These are phyloP conservation scores for Galeopsis tetrahit DNA, from an alignment of 257 asterid genomes.

Conservation along the genomic window DNA sequence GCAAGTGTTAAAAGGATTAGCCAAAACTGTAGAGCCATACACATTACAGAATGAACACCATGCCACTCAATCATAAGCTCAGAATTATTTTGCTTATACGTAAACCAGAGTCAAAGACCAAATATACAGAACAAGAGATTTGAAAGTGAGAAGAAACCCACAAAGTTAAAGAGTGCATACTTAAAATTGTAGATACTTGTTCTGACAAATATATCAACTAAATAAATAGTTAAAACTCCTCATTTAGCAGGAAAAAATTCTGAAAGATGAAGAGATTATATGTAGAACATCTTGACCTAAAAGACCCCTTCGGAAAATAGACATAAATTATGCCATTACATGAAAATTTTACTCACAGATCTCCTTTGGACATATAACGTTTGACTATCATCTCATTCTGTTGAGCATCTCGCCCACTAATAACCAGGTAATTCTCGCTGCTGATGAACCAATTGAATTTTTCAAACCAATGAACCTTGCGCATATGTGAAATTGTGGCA, in stretches of 20 bases:
- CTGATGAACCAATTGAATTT: constrained; percentile 98
- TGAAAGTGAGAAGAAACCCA: constrained; percentile 28
- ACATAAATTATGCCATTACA: not conserved
- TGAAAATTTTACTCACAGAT: constrained; percentile 67
- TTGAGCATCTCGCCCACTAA: constrained; percentile 98
- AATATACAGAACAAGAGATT: constrained; percentile 1
- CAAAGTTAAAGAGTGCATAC: constrained; percentile 10
- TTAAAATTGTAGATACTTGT: constrained; percentile 1
- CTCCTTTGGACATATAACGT: constrained; percentile 98
- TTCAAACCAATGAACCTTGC: constrained; percentile 99
- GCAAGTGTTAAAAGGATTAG: constrained; percentile 5
- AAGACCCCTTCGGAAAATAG: not conserved
- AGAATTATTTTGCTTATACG: not conserved
- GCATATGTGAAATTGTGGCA: constrained; percentile 94
- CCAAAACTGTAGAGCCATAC: constrained; percentile 5
- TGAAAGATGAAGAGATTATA: constrained; percentile 2
- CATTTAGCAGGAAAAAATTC: constrained; percentile 12
- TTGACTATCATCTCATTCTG: constrained; percentile 99
- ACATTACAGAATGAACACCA: constrained; percentile 23
- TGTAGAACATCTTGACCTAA: constrained; percentile 19
- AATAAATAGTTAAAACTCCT: not conserved
- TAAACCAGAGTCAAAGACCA: constrained; percentile 22
- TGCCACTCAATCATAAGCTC: constrained; percentile 9
- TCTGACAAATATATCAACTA: constrained; percentile 11
- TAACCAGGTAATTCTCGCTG: constrained; percentile 94